Evolutionary conservation across 805 yeast species (phyloP), one percentile per base, ranked within the genome.

Genomic region (Nakazawaea ambrosiae): DNA sequence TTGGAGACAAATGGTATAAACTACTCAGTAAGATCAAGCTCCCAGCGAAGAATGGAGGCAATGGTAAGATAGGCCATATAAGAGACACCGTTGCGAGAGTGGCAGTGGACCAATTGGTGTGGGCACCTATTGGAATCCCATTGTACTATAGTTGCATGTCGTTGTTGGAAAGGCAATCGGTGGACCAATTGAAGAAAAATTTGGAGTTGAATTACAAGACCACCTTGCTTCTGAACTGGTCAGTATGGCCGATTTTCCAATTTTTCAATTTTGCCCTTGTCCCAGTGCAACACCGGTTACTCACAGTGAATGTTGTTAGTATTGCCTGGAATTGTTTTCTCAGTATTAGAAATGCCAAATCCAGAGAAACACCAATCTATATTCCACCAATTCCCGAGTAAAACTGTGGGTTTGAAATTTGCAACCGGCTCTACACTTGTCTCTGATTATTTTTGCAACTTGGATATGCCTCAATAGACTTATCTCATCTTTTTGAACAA

Each of bases 201-300:
- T 49, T 81, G 18, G 33, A 58, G 2, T 58, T 64, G 12, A 75
- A 78, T 42, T 76, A 76, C 74, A 61, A 77, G 78, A 67, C 70
- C 4, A 88, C 96, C 0, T 58, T 89, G 29, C 54, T 65, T 24
- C 68, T 83, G 14, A 89, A 88, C 55, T 87, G 95, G 89, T 52
- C 67, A 36, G 81, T 90, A 10, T 92, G 97, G 98, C 97, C 97
- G 0, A 58, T 75, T 0, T 83, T 92, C 45, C 97, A 92, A 59
- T 50, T 78, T 38, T 45, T 80, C 44, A 92, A 90, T 59, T 86
- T 90, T 51, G 69, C 78, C 32, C 49, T 84, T 6, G 71, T 87
- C 2, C 97, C 97, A 0, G 71, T 78, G 6, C 78, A 78, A 31
- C 74, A 72, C 48, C 70, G 95, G 27, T 57, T 89, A 32, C 49